Evolutionary conservation across 345 rosid genomes (phyloP), one percentile per base, ranked within the genome.

Genomic region (Sonneratia caseolaris): DNA sequence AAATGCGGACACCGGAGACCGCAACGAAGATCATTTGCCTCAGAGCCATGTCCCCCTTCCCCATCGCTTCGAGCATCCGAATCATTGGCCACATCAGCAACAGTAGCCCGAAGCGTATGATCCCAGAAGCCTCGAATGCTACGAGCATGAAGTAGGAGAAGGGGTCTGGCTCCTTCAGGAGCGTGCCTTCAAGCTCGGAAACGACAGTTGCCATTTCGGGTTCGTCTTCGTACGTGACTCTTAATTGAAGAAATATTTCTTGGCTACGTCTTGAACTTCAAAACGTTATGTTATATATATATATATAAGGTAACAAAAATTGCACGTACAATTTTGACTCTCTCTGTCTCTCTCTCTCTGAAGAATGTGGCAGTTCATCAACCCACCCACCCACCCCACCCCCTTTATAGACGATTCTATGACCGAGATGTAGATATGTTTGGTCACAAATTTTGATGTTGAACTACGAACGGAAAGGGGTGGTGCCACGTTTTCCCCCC

Each of bases 101-200:
- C 78, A 93, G 27, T 62, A 82, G 40, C 6, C 81, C 82, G 37
- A 91, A 93, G 32, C 98, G 94, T 43, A 91, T 19, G 67, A 91
- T 67, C 10, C 36, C 53, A 0, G 97, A 91, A 0, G 97, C 90
- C 77, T 93, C 98, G 22, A 93, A 93, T 21, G 96, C 96, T 3
- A 91, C 84, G 59, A 91, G 77, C 98, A 93, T 91, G 87, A 89
- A 93, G 85, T 91, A 93, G 2, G 89, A 87, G 76, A 93, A 91
- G 1, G 86, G 78, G 59, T 89, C 79, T 1, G 80, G 83, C 76
- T 86, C 86, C 72, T 82, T 87, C 68, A 93, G n/a, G 19, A 93
- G 83, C 43, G 86, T 79, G 57, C 98, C 98, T 79, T 93, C 98
- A 5, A 91, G 81, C 74, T 89, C 92, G 1, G 93, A 86, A 40